Conservation (phyloP, 768 basidiomycete genomes). For the Leccinum arenicola region DNA sequence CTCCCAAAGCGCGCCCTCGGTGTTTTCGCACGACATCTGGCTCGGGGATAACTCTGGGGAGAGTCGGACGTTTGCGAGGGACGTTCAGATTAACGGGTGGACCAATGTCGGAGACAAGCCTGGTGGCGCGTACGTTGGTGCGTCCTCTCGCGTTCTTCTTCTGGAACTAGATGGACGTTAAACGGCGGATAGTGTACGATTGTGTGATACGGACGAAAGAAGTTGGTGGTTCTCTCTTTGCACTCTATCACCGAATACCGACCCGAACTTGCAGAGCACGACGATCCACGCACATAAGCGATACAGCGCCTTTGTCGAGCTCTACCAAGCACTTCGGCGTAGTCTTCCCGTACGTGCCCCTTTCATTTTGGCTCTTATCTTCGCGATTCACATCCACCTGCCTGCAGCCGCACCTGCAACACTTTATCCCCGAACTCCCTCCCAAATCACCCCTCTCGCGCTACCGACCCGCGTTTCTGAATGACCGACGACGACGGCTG, state of each 20-base stretch:
- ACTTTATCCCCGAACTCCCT: constrained; percentile 56
- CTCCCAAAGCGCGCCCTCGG: constrained; percentile 44
- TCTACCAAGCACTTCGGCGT: constrained; percentile 45
- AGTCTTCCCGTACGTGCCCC: constrained; percentile 47
- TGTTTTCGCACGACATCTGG: constrained; percentile 71
- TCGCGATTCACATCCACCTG: background rate
- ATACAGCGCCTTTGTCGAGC: constrained; percentile 61
- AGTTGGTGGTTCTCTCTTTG: constrained; percentile 21
- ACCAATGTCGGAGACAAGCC: constrained; percentile 65
- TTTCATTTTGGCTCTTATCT: background rate
- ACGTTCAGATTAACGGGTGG: constrained; percentile 69
- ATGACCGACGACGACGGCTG: constrained; percentile 54
- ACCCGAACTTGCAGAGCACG: constrained; percentile 41
- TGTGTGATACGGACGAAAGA: constrained; percentile 68
- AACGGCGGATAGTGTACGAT: constrained; percentile 51
- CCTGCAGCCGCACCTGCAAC: constrained; percentile 41
- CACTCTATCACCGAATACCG: background rate
- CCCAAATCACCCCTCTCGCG: constrained; percentile 68
- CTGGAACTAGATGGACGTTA: no score
- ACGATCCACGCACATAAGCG: constrained; percentile 64
- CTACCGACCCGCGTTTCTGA: constrained; percentile 66
- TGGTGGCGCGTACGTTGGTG: constrained; percentile 66
- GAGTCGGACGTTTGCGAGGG: constrained; percentile 56
- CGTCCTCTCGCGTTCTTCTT: constrained; percentile 12
- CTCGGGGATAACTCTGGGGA: constrained; percentile 58